phyloP scores from a whole-genome alignment of 148 eudicot species.

The Arctostaphylos glauca region DNA sequence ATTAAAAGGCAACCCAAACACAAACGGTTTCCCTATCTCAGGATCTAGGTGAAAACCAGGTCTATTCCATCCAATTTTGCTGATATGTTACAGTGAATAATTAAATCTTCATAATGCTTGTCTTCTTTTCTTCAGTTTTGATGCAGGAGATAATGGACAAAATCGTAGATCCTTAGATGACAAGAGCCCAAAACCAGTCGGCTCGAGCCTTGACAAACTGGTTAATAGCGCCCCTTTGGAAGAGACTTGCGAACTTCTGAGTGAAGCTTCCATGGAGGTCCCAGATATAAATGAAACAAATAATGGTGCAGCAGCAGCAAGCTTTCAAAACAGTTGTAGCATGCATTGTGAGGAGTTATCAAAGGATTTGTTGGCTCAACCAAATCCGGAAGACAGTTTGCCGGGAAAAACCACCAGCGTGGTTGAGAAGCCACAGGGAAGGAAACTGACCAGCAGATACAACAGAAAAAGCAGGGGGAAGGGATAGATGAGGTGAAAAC shows the following conservation, averaged over 20 bases:
- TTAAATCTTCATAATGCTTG: not conserved
- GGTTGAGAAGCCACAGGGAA: constrained; percentile 18
- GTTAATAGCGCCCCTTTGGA: constrained; percentile 1
- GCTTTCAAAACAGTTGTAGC: constrained; percentile 14
- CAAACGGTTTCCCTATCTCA: constrained; percentile 24
- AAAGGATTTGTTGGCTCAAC: not conserved
- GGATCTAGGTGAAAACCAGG: constrained; percentile 23
- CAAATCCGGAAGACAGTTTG: constrained; percentile 4
- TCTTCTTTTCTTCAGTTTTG: constrained; percentile 9
- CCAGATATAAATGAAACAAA: constrained; percentile 27
- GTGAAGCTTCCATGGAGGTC: constrained; percentile 34
- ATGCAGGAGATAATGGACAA: constrained; percentile 6
- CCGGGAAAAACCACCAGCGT: not conserved
- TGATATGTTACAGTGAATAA: not conserved
- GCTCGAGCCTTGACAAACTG: constrained; percentile 12
- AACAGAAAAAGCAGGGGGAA: constrained; percentile 23
- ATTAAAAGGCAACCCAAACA: constrained; percentile 15
- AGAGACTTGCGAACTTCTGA: constrained; percentile 26
- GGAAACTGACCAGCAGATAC: constrained; percentile 15
- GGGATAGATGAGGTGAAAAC: constrained; percentile 12
- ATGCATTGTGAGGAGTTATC: constrained; percentile 13
- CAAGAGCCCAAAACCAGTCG: not conserved
- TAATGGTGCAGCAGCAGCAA: constrained; percentile 17
- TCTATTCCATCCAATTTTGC: not conserved
- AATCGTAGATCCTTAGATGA: constrained; percentile 5